Evolutionary conservation across 2,329 filamentous ascomycete species (phyloP), one percentile per base, ranked within the genome.

Genomic region (Fusarium annulatum): DNA sequence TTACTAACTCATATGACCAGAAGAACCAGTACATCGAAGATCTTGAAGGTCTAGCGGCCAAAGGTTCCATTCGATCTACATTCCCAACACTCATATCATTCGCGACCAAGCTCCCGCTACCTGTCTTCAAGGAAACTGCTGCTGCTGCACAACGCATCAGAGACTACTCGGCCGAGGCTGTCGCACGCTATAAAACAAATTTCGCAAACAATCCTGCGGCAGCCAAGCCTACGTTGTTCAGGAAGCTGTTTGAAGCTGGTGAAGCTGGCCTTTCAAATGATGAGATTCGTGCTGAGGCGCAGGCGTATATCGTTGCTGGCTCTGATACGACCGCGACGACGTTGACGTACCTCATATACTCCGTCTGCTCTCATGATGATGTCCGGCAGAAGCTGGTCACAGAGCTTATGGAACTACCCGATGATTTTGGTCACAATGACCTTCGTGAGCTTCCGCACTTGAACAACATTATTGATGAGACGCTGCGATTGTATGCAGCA

Each of bases 371-470:
- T 15, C n/a, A 26, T 8, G n/a, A 0, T 2, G n/a, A 36, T 15
- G 6, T 19, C 0, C 30, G 9, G 4, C 18, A 26, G 49, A 26
- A 2, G 4, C 2, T 52, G 3, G 30, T 36, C 2, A 1, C 15
- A 19, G 49, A 52, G 6, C 9, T 52, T 0, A 15, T 4, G n/a
- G 2, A 1, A 6, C 1, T 52, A 0, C 3, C n/a, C 0, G 6
- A 36, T 2, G 33, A 26, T 2, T 52, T 21, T 15, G 3, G 9
- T 2, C 30, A 52, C 16, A 9, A 6, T 6, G n/a, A 52, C n/a
- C 2, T 52, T 1, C 49, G 30, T 2, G n/a, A 52, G 1, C 30
- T 52, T 26, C 12, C n/a, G 0, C 7, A 21, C 2, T 2, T 36
- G 9, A 52, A 36, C 11, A 26, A 26, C 4, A 4, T 36, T 2